A percentile compares a stretch with the other conserved stretches of the same genome.
Evolutionary conservation across 495 filamentous ascomycete species (phyloP).

Genomic region (Chaetomium tenue): DNA sequence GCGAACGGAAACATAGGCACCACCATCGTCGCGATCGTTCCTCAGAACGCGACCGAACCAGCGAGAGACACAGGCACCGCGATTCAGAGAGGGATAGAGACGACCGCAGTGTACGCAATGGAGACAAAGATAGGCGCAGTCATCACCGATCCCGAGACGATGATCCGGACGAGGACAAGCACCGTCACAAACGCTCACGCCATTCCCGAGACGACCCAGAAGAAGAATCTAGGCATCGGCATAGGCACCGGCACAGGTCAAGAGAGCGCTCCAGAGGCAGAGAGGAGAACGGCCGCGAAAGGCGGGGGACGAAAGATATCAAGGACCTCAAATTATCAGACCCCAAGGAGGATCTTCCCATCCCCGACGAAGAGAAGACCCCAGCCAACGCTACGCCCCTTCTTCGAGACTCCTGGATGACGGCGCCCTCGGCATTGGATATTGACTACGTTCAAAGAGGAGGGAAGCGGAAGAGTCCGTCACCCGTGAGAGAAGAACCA

Average conservation of each 20-base stretch:
- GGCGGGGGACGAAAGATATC: conserved; percentile 26
- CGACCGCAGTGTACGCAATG: conserved; percentile 20
- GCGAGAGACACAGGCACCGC: conserved; percentile 32
- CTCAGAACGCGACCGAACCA: conserved; percentile 37
- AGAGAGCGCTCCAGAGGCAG: conserved; percentile 23
- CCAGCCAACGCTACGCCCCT: conserved; percentile 32
- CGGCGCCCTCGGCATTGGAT: conserved; percentile 74
- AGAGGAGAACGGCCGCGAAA: conserved; percentile 22
- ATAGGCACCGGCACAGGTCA: conserved; percentile 28
- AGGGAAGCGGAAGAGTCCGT: conserved; percentile 47
- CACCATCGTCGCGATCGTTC: conserved; percentile 44
- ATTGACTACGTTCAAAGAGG: conserved; percentile 80
- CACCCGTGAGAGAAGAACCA: conserved; percentile 61
- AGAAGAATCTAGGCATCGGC: conserved; percentile 37
- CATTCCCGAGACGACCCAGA: conserved; percentile 40
- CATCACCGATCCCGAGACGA: conserved; percentile 45
- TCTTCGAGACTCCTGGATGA: conserved; percentile 87
- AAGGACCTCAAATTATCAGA: conserved; percentile 46
- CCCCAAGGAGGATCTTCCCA: conserved; percentile 47
- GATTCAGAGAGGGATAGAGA: conserved; percentile 40
- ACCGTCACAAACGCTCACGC: conserved; percentile 50
- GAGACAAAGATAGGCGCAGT: conserved; percentile 22
- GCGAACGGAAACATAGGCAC: conserved; percentile 47
- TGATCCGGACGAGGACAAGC: conserved; percentile 39
- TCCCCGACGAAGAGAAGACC: conserved; percentile 47